phyloP scores from a whole-genome alignment of 768 basidiomycete species.

The Rhodotorula graminis region DNA sequence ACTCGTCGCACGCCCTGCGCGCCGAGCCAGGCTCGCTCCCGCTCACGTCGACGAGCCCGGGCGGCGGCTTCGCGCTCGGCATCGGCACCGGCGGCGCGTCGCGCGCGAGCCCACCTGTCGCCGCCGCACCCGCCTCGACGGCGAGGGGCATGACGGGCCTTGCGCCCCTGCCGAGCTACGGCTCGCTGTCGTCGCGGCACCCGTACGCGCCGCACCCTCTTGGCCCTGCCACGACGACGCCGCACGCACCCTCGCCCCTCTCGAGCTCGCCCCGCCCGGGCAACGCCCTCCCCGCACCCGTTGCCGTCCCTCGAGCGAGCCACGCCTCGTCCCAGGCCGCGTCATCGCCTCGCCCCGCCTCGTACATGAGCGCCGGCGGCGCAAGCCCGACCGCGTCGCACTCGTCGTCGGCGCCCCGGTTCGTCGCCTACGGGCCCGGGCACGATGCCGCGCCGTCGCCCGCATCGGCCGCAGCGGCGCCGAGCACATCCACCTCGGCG shows the following conservation, averaged over 20 bases:
- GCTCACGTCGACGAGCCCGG: slow-evolving; percentile 2
- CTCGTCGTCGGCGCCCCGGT: not conserved
- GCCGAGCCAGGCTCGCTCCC: slow-evolving; percentile 32
- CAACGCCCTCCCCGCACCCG: not conserved
- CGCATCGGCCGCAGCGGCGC: not conserved
- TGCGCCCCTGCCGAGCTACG: slow-evolving; percentile 19
- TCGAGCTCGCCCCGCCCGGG: not conserved
- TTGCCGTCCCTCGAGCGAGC: not conserved
- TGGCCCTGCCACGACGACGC: too few relatives aligned
- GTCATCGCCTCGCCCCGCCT: not conserved
- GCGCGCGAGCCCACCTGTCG: not conserved
- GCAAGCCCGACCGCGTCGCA: not conserved
- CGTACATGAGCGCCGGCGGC: not conserved
- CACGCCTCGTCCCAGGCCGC: not conserved
- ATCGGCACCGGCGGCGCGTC: too few relatives aligned
- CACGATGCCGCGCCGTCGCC: not conserved
- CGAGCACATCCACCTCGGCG: slow-evolving; percentile 4
- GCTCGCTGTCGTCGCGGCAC: slow-evolving; percentile 36
- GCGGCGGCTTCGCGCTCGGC: too few relatives aligned
- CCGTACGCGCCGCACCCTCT: slow-evolving; percentile 3
- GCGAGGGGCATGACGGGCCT: slow-evolving; percentile 9
- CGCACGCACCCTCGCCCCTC: not conserved
- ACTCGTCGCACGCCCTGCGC: not conserved
- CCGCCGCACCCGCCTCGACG: not conserved
- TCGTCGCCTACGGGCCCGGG: not conserved